Base-by-base conservation (phyloP, 176 grass and related monocot genomes). In the Canna indica region DNA sequence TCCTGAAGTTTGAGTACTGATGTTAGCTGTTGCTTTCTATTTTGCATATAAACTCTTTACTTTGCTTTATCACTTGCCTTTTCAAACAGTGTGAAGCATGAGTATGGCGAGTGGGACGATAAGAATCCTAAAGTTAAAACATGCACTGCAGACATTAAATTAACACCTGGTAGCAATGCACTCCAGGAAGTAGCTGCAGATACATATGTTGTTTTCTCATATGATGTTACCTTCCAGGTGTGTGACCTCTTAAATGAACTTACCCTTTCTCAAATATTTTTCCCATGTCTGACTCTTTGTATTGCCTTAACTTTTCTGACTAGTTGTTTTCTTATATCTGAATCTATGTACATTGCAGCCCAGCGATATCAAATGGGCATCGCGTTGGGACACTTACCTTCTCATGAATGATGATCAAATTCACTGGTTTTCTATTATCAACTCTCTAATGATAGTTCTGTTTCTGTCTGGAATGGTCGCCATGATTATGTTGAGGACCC, bases 401-500 rank as follows among this genome's bases (percentile, higher is more conserved):
- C 88, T 91, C 73, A 82, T 85, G 48, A 84, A 85, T 67, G 84
- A 91, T 67, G 83, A 82, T 38, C 88, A 82, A 82, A 91, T 87
- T 67, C 88, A 91, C 53, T 91, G 84, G 88, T 87, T 91, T 71
- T 91, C 88, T 53, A 87, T 91, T 28, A 76, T 91, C 53, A 91
- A 91, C 50, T 91, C 88, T 33, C 71, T 91, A 67, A 84, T 91
- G 88, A 91, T 91, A 81, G 81, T 87, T 35, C 84, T 91, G 34
- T 91, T 91, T 76, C 84, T 91, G 71, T 91, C 88, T 52, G 79
- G 84, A 44, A 84, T 87, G 84, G 82, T 91, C n/a, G 88, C 81
- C 63, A 91, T 91, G 84, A 87, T 91, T 74, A 91, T 87, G 88
- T 84, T 91, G 84, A 91, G 88, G 79, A 91, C 88, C n/a, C 84